Evolutionary conservation across 1,284 basidiomycete species (phyloP).

Genomic region (Trichosporon sp.): DNA sequence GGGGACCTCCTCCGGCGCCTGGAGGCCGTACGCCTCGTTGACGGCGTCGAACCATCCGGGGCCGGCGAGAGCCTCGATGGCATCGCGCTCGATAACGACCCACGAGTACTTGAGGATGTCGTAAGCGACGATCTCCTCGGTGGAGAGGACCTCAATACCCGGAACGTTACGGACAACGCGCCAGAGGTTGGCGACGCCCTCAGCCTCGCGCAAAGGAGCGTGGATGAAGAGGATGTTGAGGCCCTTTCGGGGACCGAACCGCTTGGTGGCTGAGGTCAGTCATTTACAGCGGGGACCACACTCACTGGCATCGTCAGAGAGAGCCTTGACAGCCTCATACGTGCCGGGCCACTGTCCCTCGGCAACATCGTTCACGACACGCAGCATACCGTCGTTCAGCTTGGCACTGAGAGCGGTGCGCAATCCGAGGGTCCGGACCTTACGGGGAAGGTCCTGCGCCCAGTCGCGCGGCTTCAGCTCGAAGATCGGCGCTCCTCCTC

Average conservation of each 20-base stretch:
- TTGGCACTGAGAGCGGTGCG: constrained; percentile 78
- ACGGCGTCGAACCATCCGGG: constrained; percentile 43
- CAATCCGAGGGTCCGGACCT: constrained; percentile 89
- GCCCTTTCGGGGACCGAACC: constrained; percentile 34
- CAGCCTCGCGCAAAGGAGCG: constrained; percentile 24
- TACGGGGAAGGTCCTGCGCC: constrained; percentile 79
- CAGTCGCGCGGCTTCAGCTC: constrained; percentile 88
- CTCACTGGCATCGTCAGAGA: constrained; percentile 22
- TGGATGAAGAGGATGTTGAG: constrained; percentile 45
- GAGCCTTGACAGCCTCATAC: constrained; percentile 29
- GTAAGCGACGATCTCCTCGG: constrained; percentile 66
- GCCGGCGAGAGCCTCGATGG: constrained; percentile 48
- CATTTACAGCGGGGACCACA: neutral
- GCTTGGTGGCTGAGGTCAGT: constrained; percentile 12
- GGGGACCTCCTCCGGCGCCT: neutral
- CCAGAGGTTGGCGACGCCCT: constrained; percentile 21
- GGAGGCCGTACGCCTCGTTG: constrained; percentile 50
- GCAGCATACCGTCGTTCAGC: constrained; percentile 65
- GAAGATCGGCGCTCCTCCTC: constrained; percentile 86
- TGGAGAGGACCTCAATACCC: constrained; percentile 58
- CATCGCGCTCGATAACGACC: constrained; percentile 39
- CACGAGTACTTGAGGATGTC: constrained; percentile 65
- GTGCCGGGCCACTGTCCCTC: constrained; percentile 47
- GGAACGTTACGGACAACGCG: constrained; percentile 49
- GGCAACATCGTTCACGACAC: constrained; percentile 70